Conservation (phyloP, 177 flowering plant species). For the Vitis hybrid region DNA sequence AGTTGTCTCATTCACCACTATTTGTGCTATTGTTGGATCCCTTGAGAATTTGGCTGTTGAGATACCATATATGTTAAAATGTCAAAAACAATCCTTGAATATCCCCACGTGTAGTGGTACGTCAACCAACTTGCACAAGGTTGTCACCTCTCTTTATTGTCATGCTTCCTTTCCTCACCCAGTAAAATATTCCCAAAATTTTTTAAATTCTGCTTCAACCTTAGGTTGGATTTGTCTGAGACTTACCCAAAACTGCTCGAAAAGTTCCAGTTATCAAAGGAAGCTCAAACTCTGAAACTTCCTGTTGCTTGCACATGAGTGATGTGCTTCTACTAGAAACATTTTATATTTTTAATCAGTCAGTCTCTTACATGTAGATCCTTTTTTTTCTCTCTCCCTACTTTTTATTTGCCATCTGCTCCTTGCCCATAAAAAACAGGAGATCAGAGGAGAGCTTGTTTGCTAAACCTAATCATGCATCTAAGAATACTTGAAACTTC, state of each 20-base stretch:
- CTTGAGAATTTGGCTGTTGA: conserved; percentile 1
- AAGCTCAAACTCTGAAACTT: not conserved
- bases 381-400: not conserved
- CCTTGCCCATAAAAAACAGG: not conserved
- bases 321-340: not conserved
- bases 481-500: not conserved
- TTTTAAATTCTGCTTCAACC: not conserved
- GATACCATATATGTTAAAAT: no score
- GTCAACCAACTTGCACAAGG: not conserved
- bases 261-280: not conserved
- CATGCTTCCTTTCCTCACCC: not conserved
- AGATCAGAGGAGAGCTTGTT: not conserved
- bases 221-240: not conserved
- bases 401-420: no score
- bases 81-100: not conserved
- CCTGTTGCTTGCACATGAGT: not conserved
- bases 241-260: not conserved
- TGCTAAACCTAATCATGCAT: not conserved
- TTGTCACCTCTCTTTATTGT: not conserved
- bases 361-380: not conserved
- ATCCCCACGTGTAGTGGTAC: not conserved
- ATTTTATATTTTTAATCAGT: not conserved
- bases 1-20: not conserved
- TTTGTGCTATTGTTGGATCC: not conserved
- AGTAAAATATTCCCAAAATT: not conserved